Base-by-base conservation (phyloP, 192 early-diverging fungal species). In the Rhizophagus sp. region DNA sequence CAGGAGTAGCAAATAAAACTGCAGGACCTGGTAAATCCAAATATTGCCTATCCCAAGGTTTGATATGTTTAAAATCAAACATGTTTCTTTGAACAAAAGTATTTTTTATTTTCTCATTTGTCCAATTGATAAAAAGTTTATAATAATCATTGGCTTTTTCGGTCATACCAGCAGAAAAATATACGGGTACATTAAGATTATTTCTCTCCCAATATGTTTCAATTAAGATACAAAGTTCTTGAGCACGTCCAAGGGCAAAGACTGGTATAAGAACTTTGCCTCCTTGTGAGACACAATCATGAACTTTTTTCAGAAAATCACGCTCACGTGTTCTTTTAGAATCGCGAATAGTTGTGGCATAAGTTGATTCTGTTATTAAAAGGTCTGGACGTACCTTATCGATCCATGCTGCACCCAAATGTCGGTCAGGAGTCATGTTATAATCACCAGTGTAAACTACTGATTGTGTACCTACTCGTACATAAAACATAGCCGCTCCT, bases 71-170 rank as follows among this genome's bases (percentile, higher is more conserved):
- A 84, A 98, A 99, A 80, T 98, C 97, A 87, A 99, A 99, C 91
- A 95, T 94, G 80, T 98, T 99, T 79, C 94, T 90, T 52, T 97
- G 91, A 6, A 95, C 95, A 90, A 98, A 97, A 5, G 93, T 94
- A 33, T 88, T 88, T 83, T 96, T 97, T 83, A 99, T 95, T 82
- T 97, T 97, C 87, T 98, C 94, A 85, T 98, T 98, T 25, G 97
- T 98, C 98, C 98, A 99, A 79, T 93, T 93, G 81, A 99, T 96
- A 81, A 96, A 99, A 24, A 97, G 87, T 84, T 96, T 97, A 89
- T 98, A 99, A 84, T 95, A 98, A 41, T 96, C 92, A 84, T 96
- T 98, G 5, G 98, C 97, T 76, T 92, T 90, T 72, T 95, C 95
- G 1, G 98, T 98, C 77, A 99, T 83, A 41, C 98, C 98, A 15